Base-by-base conservation (phyloP, 495 filamentous ascomycete species). In the Neurospora tetraspora region DNA sequence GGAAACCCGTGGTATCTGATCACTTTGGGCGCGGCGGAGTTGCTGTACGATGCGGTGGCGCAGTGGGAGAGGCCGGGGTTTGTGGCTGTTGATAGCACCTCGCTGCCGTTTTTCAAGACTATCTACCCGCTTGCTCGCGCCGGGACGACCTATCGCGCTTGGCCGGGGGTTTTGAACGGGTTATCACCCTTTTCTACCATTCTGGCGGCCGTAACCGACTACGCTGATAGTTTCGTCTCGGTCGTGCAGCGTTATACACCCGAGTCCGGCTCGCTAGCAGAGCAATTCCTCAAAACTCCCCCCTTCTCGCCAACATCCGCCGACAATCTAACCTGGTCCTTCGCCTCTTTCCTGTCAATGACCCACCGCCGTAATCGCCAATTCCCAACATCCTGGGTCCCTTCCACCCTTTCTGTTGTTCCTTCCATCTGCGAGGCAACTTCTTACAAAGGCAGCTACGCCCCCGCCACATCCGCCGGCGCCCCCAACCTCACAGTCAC, bases 1-100 rank as follows among this genome's bases (percentile, higher is more conserved):
- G 89, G 88, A 11, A 89, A 90, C 77, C 88, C 87, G 40, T 90
- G 89, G 89, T 90, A 88, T 73, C 83, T 92, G 11, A 85, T 83
- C 73, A 89, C 87, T 0, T 76, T 88, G 45, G 88, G 86, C 4
- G 88, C 88, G 0, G 89, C 88, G 3, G 89, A 91, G 75, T 83
- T 85, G 70, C 80, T 91, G 18, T 91, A 91, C 76, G 86, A 88
- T 73, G 88, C 87, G 2, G 71, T 88, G 1, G 86, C 87, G 70
- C n/a, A n/a, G n/a, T n/a, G n/a, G n/a, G n/a, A n/a, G n/a, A n/a
- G n/a, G n/a, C n/a, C n/a, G n/a, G n/a, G n/a, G n/a, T n/a, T n/a
- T n/a, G n/a, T n/a, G n/a, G n/a, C n/a, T 0, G 83, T 90, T 37
- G 86, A 82, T 18, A 74, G 77, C 38, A 85, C 77, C 72, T 88